Conservation (phyloP, 768 basidiomycete genomes). For the Calocybe gangraenosa region DNA sequence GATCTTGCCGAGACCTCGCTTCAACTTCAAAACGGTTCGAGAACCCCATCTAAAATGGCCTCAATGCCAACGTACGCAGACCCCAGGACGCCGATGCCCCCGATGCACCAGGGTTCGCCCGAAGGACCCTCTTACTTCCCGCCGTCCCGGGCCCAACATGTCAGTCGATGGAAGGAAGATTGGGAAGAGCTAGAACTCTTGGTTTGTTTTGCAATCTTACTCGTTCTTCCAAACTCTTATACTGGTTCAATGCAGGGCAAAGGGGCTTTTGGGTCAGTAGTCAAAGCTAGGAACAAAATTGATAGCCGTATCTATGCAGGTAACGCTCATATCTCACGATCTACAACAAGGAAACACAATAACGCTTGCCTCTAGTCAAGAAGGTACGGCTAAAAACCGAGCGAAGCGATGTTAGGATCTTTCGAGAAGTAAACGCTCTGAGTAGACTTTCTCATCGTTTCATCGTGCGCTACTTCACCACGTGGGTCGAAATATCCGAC, state of each 20-base stretch:
- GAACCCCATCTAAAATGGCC: slow-evolving; percentile 23
- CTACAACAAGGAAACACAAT: not conserved
- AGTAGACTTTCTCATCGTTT: slow-evolving; percentile 83
- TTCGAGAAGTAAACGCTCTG: slow-evolving; percentile 88
- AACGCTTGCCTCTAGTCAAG: slow-evolving; percentile 53
- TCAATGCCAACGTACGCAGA: slow-evolving; percentile 28
- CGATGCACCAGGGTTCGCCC: slow-evolving; percentile 47
- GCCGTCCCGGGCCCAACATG: slow-evolving; percentile 38
- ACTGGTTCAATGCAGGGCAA: slow-evolving; percentile 71
- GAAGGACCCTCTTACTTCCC: slow-evolving; percentile 66
- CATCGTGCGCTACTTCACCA: slow-evolving; percentile 89
- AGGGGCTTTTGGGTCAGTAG: slow-evolving; percentile 91
- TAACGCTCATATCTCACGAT: slow-evolving; percentile 14
- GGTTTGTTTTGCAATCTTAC: too few species aligned
- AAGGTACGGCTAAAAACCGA: slow-evolving; percentile 77
- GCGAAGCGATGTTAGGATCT: slow-evolving; percentile 83
- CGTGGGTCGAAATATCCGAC: slow-evolving; percentile 70
- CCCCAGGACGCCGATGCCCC: slow-evolving; percentile 48
- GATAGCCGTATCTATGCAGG: slow-evolving; percentile 83
- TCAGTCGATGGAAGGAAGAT: slow-evolving; percentile 87
- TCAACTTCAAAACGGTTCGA: slow-evolving; percentile 23
- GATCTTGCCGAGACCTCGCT: slow-evolving; percentile 45
- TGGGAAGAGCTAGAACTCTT: slow-evolving; percentile 91
- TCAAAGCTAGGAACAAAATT: slow-evolving; percentile 88
- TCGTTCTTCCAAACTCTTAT: not conserved